Base-by-base conservation (phyloP, 2,329 filamentous ascomycete species). In the Ilyonectria destructans region DNA sequence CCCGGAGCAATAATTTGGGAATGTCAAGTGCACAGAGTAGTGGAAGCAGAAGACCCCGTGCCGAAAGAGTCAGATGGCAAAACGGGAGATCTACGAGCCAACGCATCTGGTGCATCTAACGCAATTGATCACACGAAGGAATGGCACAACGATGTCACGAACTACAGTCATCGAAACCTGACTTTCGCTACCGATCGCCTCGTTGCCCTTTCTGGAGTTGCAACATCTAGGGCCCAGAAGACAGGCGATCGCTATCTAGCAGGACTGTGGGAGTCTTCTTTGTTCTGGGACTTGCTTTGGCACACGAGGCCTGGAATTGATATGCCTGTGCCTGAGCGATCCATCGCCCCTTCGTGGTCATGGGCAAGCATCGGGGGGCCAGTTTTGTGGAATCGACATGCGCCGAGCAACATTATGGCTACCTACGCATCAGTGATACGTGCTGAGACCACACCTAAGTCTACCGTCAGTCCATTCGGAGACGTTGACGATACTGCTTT, bases 281-380 rank as follows among this genome's bases (percentile, higher is more conserved):
- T 63, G n/a, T 57, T 63, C 31, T 57, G 43, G 51, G 60, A 63
- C 19, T 40, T 63, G 23, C 51, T 63, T 21, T 63, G 60, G 52
- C 60, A 63, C 19, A 8, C 51, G 1, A 49, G 17, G 13, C 52
- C 60, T 23, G n/a, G 43, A 26, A 26, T n/a, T n/a, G 51, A 49
- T 9, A 23, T n/a, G n/a, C 4, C 40, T 9, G 29, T 57, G 26
- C 52, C 60, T 9, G 37, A 45, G 6, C 26, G 21, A 19, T 55
- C 6, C 35, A 57, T 63, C 17, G 52, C 60, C 4, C 60, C 60
- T 13, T 55, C 51, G 13, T 57, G 51, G 51, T 63, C 60, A 4
- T 63, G 60, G 60, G 60, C 60, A 4, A 63, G 60, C 21, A 2
- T 63, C 10, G 60, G 26, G 5, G 43, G 40, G 4, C 40, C 60